These are phyloP conservation scores for Apiospora saccharicola DNA, from an alignment of 2,329 filamentous ascomycete genomes.

Conservation along the genomic window DNA sequence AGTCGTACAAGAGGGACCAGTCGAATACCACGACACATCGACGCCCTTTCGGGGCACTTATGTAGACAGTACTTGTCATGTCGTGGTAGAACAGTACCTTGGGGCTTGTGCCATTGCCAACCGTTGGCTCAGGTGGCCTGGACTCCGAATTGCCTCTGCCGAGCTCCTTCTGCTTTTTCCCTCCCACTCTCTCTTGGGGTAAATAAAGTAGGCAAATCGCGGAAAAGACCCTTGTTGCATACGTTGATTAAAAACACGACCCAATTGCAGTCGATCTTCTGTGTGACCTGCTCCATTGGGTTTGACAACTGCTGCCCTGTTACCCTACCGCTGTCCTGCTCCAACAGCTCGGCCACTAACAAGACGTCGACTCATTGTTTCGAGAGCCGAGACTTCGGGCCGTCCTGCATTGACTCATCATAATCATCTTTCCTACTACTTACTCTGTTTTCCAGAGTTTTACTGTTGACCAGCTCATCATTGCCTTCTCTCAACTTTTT, in stretches of 20 bases:
- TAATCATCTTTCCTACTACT: neutral
- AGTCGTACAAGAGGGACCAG: neutral
- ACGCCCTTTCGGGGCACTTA: neutral
- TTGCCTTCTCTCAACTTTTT: neutral
- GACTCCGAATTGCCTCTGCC: conserved; percentile 6
- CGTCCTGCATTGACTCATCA: conserved; percentile 13
- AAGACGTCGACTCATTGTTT: neutral
- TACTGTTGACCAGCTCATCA: neutral
- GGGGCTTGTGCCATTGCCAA: neutral
- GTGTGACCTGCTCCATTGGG: neutral
- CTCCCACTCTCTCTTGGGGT: neutral
- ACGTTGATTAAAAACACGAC: neutral
- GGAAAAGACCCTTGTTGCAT: conserved; percentile 7
- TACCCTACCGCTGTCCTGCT: neutral
- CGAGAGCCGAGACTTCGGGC: conserved; percentile 4
- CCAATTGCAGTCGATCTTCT: neutral
- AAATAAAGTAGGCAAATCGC: neutral
- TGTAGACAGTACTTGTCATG: neutral
- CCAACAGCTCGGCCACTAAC: conserved; percentile 1
- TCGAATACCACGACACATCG: neutral
- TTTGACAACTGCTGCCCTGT: neutral
- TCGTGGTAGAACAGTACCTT: neutral
- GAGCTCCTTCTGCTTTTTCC: neutral
- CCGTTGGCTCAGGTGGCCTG: neutral
- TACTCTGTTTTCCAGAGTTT: neutral